Evolutionary conservation across 768 basidiomycete species (phyloP).

Genomic region (Pulveroboletus sp.): DNA sequence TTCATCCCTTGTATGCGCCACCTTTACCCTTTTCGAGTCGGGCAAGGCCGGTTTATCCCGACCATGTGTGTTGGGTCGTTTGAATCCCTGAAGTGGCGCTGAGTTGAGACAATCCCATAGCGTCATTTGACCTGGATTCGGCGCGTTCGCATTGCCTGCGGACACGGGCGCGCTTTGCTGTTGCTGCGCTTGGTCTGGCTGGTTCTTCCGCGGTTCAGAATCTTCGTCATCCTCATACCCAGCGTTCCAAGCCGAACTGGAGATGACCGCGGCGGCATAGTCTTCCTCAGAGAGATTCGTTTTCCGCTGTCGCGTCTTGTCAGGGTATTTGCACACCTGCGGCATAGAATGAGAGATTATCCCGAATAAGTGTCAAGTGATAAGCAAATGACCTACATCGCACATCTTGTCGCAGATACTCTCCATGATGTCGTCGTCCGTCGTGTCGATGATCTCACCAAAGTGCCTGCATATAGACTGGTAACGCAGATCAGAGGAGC

Average conservation of each 20-base stretch:
- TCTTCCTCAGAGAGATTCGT: conserved; percentile 46
- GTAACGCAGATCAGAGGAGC: neutral
- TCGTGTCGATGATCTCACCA: conserved; percentile 59
- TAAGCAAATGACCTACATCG: conserved; percentile 49
- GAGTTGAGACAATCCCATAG: conserved; percentile 20
- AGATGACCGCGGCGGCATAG: conserved; percentile 24
- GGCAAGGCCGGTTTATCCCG: conserved; percentile 10
- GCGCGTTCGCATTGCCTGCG: neutral
- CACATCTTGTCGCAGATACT: conserved; percentile 74
- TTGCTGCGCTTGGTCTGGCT: neutral
- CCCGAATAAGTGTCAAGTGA: neutral
- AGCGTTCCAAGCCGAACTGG: conserved; percentile 15
- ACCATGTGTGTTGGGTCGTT: conserved; percentile 19
- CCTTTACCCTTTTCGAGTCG: conserved; percentile 21
- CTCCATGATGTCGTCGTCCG: conserved; percentile 41
- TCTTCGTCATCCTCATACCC: conserved; percentile 31
- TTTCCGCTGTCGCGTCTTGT: conserved; percentile 52
- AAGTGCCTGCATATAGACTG: conserved; percentile 80
- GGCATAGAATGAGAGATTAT: neutral
- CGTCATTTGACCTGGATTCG: conserved; percentile 17
- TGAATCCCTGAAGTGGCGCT: conserved; percentile 18
- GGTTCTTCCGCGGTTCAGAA: neutral
- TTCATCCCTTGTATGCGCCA: conserved; percentile 3
- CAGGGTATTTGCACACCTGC: conserved; percentile 77
- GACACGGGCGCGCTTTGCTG: conserved; percentile 2